Evolutionary conservation across 495 filamentous ascomycete species (phyloP), one percentile per base, ranked within the genome.

Genomic region (Neurospora sp.): DNA sequence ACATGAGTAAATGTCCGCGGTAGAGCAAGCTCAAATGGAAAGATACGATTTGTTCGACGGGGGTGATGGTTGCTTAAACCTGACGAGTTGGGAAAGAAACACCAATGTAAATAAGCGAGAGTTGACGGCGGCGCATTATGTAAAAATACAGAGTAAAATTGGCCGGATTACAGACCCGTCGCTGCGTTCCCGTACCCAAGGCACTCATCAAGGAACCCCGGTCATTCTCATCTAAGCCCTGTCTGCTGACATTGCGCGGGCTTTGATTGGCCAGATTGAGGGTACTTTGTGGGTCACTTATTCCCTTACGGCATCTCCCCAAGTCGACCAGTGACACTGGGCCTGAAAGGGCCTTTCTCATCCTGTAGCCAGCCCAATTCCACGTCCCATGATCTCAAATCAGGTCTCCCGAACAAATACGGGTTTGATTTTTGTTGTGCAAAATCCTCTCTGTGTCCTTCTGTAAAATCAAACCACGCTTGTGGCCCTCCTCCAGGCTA

Each of bases 161-260:
- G 54, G 5, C 27, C 27, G 27, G 12, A 35, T 66, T 66, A 66
- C 54, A 27, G 27, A 66, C 54, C 54, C 54, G 54, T 66, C 27
- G 8, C 27, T 31, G 31, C 27, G 14, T 66, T 66, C 54, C 54
- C 27, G 54, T 66, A 66, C 54, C 54, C 54, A 66, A 66, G 27
- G 20, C 23, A 37, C 27, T 7, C 27, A 37, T 27, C 20, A 35
- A 39, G 60, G 35, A 41, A 39, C 71, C 74, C 76, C 37, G 66
- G 72, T 72, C 70, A 27, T 16, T 66, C 41, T 62, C 60, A 62
- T 71, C 54, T 71, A 62, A 39, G 23, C 46, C 76, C 27, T 72
- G 74, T 71, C 77, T 81, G 79, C 79, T 81, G 79, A 81, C 79
- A 81, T 76, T 81, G 70, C 69, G 39, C 23, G 40, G 9, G 7